Conservation (phyloP, 768 basidiomycete species). For the Pleurotus pulmonarius region DNA sequence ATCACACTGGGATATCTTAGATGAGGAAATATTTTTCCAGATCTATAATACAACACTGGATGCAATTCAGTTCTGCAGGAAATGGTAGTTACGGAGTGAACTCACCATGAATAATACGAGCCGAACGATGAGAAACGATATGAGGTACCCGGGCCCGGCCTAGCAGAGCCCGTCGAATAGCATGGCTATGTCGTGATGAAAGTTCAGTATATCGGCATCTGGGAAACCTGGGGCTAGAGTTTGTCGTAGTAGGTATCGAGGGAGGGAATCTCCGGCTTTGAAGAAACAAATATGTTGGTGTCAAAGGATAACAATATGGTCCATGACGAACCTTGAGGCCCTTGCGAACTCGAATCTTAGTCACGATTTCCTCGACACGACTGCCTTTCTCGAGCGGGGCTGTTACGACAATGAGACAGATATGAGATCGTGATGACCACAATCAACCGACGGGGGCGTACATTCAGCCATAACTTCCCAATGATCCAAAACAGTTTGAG, state of each 20-base stretch:
- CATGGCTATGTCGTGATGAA: too few species aligned
- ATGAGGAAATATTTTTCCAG: too few species aligned
- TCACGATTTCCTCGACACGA: constrained; percentile 86
- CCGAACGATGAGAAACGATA: too few species aligned
- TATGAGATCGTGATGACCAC: constrained; percentile 2
- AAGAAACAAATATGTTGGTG: constrained; percentile 10
- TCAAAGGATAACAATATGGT: not conserved
- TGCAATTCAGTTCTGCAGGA: too few species aligned
- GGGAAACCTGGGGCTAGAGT: constrained; percentile 40
- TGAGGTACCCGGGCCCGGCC: too few species aligned
- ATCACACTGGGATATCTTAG: too few species aligned
- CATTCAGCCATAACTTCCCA: constrained; percentile 85
- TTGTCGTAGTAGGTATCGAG: constrained; percentile 95
- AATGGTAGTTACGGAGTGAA: too few species aligned
- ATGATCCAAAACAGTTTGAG: constrained; percentile 91
- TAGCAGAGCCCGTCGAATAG: too few species aligned
- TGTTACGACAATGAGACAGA: constrained; percentile 16
- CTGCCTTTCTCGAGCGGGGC: constrained; percentile 86
- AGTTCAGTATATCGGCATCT: constrained; percentile 1
- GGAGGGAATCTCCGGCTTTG: constrained; percentile 80
- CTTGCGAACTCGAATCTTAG: constrained; percentile 83
- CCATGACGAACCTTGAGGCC: constrained; percentile 74
- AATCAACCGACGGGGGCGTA: constrained; percentile 30
- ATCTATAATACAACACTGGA: too few species aligned
- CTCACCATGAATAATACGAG: too few species aligned